phyloP scores from a whole-genome alignment of 768 basidiomycete genomes.

The Naganishia vaughanmartiniae region DNA sequence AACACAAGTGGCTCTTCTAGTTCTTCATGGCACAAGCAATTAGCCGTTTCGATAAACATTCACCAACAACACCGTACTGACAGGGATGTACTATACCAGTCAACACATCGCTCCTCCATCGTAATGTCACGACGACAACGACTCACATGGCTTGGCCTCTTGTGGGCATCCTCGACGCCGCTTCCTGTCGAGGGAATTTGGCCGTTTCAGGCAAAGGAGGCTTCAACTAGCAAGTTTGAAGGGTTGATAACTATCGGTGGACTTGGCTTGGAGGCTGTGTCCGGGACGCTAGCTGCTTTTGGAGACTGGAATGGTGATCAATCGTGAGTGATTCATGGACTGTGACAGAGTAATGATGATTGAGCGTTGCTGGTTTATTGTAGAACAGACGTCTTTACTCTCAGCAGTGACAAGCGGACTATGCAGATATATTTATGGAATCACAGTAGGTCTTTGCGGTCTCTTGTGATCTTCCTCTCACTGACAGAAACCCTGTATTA shows the following conservation, averaged over 20 bases:
- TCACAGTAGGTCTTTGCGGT: conserved; percentile 60
- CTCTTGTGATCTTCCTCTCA: conserved; percentile 63
- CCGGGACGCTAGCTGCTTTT: conserved; percentile 75
- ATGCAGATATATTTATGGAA: conserved; percentile 78
- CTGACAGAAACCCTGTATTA: conserved; percentile 56
- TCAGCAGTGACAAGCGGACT: conserved; percentile 72
- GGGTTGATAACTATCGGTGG: conserved; percentile 74
- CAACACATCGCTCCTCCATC: background rate
- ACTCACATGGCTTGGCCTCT: background rate
- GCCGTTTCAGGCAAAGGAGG: conserved; percentile 76
- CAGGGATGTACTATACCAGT: background rate
- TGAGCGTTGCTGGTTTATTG: conserved; percentile 1
- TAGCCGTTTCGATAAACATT: too few relatives aligned
- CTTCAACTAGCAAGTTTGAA: conserved; percentile 53
- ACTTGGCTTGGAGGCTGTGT: conserved; percentile 67
- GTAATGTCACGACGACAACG: background rate
- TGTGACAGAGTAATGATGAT: background rate
- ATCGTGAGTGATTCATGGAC: conserved; percentile 62
- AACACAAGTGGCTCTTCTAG: background rate
- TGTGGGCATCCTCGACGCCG: background rate
- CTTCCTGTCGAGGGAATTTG: conserved; percentile 55
- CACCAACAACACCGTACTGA: background rate
- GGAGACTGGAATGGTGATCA: conserved; percentile 97
- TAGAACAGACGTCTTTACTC: conserved; percentile 77
- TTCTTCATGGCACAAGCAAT: background rate